Percentiles rank a stretch among this genome's conserved stretches.
Conservation (phyloP, 2,329 filamentous ascomycete genomes). For the Coniosporium tulheliwenetii region DNA sequence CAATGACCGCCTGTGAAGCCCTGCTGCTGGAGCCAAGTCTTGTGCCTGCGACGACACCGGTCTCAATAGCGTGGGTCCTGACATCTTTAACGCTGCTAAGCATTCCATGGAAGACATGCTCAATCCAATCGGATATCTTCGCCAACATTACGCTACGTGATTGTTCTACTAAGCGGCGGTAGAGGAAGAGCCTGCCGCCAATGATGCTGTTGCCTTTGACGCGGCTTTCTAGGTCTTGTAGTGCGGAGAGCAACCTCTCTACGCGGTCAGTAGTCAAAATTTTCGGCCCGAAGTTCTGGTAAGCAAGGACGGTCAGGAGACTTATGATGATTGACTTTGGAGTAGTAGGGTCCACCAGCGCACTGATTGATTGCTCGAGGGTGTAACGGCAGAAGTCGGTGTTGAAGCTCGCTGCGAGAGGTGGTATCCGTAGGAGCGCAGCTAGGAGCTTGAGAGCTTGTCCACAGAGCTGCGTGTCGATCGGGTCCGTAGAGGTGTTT, state of each 20-base stretch:
- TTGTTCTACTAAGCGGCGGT: slow-evolving; percentile 61
- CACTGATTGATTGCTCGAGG: slow-evolving; percentile 63
- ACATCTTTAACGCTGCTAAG: slow-evolving; percentile 66
- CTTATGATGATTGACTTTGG: slow-evolving; percentile 68
- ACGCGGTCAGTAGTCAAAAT: slow-evolving; percentile 60
- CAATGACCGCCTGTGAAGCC: slow-evolving; percentile 49
- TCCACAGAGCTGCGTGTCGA: slow-evolving; percentile 56
- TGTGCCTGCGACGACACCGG: slow-evolving; percentile 57
- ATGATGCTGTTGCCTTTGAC: slow-evolving; percentile 69
- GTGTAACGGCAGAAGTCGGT: slow-evolving; percentile 69
- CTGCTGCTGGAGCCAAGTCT: slow-evolving; percentile 52
- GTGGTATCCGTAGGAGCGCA: slow-evolving; percentile 59
- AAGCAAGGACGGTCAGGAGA: slow-evolving; percentile 64
- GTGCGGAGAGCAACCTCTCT: slow-evolving; percentile 50
- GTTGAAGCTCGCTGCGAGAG: slow-evolving; percentile 54
- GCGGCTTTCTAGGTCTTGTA: slow-evolving; percentile 59
- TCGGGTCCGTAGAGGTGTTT: slow-evolving; percentile 33
- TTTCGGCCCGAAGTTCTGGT: slow-evolving; percentile 62
- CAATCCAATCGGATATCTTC: slow-evolving; percentile 51
- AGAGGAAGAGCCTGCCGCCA: slow-evolving; percentile 62
- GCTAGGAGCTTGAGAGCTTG: slow-evolving; percentile 66
- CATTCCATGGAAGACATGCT: slow-evolving; percentile 69
- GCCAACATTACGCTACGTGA: slow-evolving; percentile 53
- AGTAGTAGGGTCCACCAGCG: slow-evolving; percentile 49
- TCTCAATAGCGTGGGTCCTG: slow-evolving; percentile 53